Base-by-base conservation (phyloP, 257 asterid species). In the Salvia hispanica region DNA sequence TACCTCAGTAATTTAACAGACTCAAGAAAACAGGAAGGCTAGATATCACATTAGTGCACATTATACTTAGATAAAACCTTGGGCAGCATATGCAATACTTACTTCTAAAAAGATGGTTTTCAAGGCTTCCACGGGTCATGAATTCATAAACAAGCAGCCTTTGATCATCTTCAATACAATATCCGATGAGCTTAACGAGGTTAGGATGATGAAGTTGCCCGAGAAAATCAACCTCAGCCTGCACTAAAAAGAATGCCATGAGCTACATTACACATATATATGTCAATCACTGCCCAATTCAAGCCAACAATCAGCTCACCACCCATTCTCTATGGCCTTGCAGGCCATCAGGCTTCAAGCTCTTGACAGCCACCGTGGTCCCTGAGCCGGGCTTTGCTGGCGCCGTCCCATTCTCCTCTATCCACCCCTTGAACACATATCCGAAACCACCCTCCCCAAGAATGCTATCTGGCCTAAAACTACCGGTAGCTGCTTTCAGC, bases 251-350 rank as follows among this genome's bases (percentile, higher is more conserved):
- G 6, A 34, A 2, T 25, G 39, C 11, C 25, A 50, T 75, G 12
- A 25, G 42, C 72, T 34, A 34, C 39, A 34, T 7, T 39, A 37
- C 43, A 74, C 58, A 25, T 59, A 50, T 7, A 15, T n/a, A 59
- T 71, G 71, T 36, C 36, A 39, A 46, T 43, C 65, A 31, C 60
- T 71, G 61, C 69, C 66, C 65, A 25, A 56, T 68, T 66, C 54
- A 52, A 70, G 68, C 66, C 70, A 69, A 73, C 36, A 80, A 76
- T 69, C 71, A 71, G 86, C 96, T 85, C 66, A 93, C 98, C 97
- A 93, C 88, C 98, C 98, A 93, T 88, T 93, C 98, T 79, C 96
- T 82, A 81, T 93, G 98, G 80, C 98, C 98, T 81, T 93, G 98
- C 69, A 90, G 89, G 18, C 94, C 97, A 14, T 90, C 94, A 1